Evolutionary conservation across 805 yeast species (phyloP), one percentile per base, ranked within the genome.

Genomic region (Lachancea sp.): DNA sequence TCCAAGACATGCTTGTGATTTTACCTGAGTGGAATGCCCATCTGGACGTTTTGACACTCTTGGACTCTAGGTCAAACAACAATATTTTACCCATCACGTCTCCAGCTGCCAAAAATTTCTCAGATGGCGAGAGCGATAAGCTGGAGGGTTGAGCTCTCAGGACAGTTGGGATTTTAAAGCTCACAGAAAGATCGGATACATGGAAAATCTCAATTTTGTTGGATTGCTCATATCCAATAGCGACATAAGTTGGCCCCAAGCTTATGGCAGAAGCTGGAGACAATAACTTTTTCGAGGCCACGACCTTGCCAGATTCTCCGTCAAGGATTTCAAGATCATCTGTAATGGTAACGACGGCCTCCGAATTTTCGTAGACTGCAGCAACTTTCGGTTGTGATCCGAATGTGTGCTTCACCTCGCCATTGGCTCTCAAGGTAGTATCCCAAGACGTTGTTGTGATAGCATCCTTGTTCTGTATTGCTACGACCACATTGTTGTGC

Each of bases 11-110:
- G 26, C 81, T 75, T 47, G 78, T 79, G 50, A 93, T 83, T 45
- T 77, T 80, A 46, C 95, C 82, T 2, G 90, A 85, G 62, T 93
- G 97, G 79, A 87, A 91, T 0, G 95, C 82, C 99, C 99, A 93
- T 60, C 97, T 78, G 0, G 95, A 79, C 2, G 98, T 88, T 31
- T 81, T 74, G 7, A 86, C 67, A 2, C 74, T 53, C 41, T 70
- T 75, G 33, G 79, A 80, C 2, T 61, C 62, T 6, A 79, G 61
- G 51, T 78, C 73, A 65, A 78, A 88, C 31, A 90, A 71, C n/a
- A 82, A 66, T 52, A 89, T 87, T 63, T 91, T 93, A 29, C 99
- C 99, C 43, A 83, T 72, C 4, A 73, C 72, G 57, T 90, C 97
- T 42, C 96, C 97, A 20, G 83, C 85, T 1, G 98, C 98, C 15